Conservation (phyloP, 2,329 filamentous ascomycete genomes). For the Cyphellophora europaea region DNA sequence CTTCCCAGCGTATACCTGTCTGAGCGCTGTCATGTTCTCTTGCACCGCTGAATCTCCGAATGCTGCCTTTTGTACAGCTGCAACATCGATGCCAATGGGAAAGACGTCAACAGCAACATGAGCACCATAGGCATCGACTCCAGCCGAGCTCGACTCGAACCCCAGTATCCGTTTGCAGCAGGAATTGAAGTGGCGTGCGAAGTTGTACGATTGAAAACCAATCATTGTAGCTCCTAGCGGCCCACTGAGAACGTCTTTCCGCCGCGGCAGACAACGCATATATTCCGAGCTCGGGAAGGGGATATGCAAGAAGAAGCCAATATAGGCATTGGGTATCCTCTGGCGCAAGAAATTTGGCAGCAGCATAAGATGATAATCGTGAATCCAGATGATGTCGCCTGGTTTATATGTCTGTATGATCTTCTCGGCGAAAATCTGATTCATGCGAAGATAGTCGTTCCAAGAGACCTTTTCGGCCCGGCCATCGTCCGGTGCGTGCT, state of each 20-base stretch:
- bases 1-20: constrained; percentile 72
- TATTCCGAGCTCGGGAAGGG: constrained; percentile 97
- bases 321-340: constrained; percentile 77
- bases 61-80: constrained; percentile 64
- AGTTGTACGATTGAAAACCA: constrained; percentile 92
- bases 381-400: constrained; percentile 83
- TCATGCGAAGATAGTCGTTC: constrained; percentile 89
- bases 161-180: constrained; percentile 86
- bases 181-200: constrained; percentile 87
- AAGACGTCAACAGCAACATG: constrained; percentile 89
- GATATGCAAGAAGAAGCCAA: constrained; percentile 88
- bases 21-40: constrained; percentile 62
- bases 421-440: constrained; percentile 80
- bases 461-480: constrained; percentile 72
- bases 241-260: constrained; percentile 85
- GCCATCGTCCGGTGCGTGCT: constrained; percentile 81
- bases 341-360: constrained; percentile 83
- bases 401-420: constrained; percentile 86
- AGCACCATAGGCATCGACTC: constrained; percentile 80
- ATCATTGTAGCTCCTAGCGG: constrained; percentile 86
- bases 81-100: constrained; percentile 88
- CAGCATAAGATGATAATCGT: constrained; percentile 89
- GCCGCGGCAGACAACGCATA: constrained; percentile 73
- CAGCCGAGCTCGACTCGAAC: constrained; percentile 77
- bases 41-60: constrained; percentile 62